Evolutionary conservation across 2,329 filamentous ascomycete species (phyloP).

Genomic region (Beauveria sp.): DNA sequence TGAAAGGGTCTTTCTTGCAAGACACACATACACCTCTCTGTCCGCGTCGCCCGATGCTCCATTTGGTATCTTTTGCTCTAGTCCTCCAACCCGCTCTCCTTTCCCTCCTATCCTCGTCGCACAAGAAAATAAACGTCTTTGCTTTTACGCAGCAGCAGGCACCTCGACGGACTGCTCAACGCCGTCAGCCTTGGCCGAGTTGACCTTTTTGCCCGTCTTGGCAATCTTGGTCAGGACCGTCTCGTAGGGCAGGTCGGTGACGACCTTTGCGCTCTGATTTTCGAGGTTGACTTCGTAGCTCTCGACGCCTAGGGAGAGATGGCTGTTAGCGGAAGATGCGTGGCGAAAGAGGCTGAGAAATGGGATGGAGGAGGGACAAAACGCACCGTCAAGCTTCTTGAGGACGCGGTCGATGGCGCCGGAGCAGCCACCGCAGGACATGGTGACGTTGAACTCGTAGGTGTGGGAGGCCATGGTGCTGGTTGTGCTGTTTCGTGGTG

Average conservation of each 20-base stretch:
- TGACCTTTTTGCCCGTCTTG: constrained; percentile 93
- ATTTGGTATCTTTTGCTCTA: not conserved
- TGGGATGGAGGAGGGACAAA: not conserved
- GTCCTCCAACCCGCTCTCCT: not conserved
- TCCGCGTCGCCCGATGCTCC: not conserved
- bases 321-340: constrained; percentile 3
- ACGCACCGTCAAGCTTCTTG: constrained; percentile 79
- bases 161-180: constrained; percentile 44
- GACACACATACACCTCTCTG: not conserved
- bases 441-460: constrained; percentile 91
- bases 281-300: constrained; percentile 83
- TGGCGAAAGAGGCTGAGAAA: not conserved
- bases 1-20: not conserved
- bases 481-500: constrained; percentile 40
- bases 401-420: constrained; percentile 87
- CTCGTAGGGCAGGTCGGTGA: constrained; percentile 66
- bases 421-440: constrained; percentile 95
- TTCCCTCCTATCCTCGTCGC: not conserved
- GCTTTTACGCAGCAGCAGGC: constrained; percentile 23
- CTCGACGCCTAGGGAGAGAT: constrained; percentile 59
- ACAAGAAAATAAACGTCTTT: no score
- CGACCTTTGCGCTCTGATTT: constrained; percentile 71
- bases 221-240: constrained; percentile 80
- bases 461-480: constrained; percentile 61
- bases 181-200: constrained; percentile 65